Evolutionary conservation across 768 basidiomycete genomes (phyloP).

Genomic region (Termitomyces sp.): DNA sequence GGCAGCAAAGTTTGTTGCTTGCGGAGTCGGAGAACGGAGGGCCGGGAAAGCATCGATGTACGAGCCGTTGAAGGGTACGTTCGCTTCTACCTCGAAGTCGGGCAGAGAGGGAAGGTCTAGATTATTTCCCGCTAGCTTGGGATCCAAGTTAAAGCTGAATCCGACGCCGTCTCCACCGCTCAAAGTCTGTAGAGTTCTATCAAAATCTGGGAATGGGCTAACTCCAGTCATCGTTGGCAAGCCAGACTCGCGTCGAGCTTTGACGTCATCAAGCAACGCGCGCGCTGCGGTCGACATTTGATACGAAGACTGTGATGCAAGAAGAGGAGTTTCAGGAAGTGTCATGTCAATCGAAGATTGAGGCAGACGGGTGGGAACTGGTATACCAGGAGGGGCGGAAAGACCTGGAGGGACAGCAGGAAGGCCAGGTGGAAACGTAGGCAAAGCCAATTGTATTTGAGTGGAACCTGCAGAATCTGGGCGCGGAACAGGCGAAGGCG

Average conservation of each 20-base stretch:
- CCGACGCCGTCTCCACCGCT: constrained; percentile 60
- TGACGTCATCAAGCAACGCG: constrained; percentile 80
- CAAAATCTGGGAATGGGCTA: constrained; percentile 86
- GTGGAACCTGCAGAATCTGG: constrained; percentile 29
- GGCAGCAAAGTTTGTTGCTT: constrained; percentile 32
- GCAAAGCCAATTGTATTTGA: constrained; percentile 15
- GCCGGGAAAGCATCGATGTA: constrained; percentile 71
- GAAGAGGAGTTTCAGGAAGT: constrained; percentile 45
- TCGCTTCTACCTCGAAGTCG: constrained; percentile 48
- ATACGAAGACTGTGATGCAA: constrained; percentile 61
- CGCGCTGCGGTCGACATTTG: constrained; percentile 86
- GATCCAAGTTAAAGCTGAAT: constrained; percentile 86
- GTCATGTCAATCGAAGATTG: constrained; percentile 37
- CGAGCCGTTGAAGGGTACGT: constrained; percentile 55
- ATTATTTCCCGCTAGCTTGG: constrained; percentile 57
- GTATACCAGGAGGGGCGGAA: constrained; percentile 58
- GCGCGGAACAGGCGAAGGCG: constrained; percentile 21
- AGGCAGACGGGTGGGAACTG: constrained; percentile 47
- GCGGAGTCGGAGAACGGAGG: constrained; percentile 34
- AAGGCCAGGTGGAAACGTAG: constrained; percentile 38
- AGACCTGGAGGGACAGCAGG: constrained; percentile 45
- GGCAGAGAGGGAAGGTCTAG: constrained; percentile 34
- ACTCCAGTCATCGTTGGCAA: constrained; percentile 31
- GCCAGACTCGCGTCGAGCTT: constrained; percentile 61
- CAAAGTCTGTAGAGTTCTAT: constrained; percentile 73